Evolutionary conservation across 441 rosid genomes (phyloP), one percentile per base, ranked within the genome.

Genomic region (Rhodomyrtus psidioides): DNA sequence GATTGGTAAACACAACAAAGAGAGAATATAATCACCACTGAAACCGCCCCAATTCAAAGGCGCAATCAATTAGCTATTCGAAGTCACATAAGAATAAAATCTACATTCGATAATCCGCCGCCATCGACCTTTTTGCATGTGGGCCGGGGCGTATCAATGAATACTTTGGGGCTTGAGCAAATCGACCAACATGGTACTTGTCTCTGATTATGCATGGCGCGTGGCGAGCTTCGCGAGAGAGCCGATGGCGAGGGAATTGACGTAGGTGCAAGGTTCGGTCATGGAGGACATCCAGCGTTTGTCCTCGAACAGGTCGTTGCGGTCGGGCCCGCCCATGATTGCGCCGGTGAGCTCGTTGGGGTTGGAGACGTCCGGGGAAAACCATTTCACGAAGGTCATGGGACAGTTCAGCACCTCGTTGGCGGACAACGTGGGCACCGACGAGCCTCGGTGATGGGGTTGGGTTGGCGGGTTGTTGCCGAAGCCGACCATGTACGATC

Each of bases 401-500:
- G 94, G 92, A 83, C 98, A 96, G 88, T 86, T 88, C 23, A 93
- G 84, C 0, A 57, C 88, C 16, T 21, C 21, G 26, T 88, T 70
- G 0, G 88, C 90, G 9, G 88, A 62, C 21, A 49, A 5, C 16
- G 27, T 14, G 0, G 96, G 95, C 15, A 96, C 92, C 1, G 99
- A 93, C 23, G 99, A 96, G 28, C 98, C 99, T 84, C 98, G 89
- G 58, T 97, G 99, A 86, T 97, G 99, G 10, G 98, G 93, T 58
- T 95, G 95, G 49, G 62, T 76, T 17, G 98, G 99, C 12, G 99
- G 95, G 87, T 95, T 93, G 59, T 84, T 79, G 46, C 99, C 99
- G 59, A 94, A 94, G n/a, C 96, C 99, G 1, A 94, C 99, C 99
- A 97, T 96, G 92, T 93, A 94, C 0, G 99, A 97, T 89, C 98